These are phyloP conservation scores for Phytophthora cryptogea DNA, from an alignment of 352 stramenopile species.

Conservation along the genomic window DNA sequence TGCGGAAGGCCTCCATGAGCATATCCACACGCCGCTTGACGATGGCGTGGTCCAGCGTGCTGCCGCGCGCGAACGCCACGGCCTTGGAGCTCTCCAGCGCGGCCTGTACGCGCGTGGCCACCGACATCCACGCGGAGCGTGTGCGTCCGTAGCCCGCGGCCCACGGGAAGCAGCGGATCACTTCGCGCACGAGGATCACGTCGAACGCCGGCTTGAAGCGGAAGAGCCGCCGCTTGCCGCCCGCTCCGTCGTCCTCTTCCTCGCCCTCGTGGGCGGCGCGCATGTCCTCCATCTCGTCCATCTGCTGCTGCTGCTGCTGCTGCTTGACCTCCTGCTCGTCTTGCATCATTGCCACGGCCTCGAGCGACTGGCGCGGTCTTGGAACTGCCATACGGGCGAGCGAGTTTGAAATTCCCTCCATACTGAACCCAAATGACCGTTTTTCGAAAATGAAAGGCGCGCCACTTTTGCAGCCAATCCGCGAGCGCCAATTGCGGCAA, in stretches of 20 bases:
- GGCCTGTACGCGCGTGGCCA: constrained; percentile 36
- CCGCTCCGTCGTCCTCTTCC: constrained; percentile 20
- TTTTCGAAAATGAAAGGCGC: too few relatives aligned
- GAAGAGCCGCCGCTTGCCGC: constrained; percentile 41
- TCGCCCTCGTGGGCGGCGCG: constrained; percentile 14
- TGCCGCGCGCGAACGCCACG: constrained; percentile 23
- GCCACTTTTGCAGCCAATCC: too few relatives aligned
- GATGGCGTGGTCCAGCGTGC: constrained; percentile 38
- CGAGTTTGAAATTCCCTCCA: too few relatives aligned
- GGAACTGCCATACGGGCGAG: constrained; percentile 16
- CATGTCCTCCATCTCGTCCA: constrained; percentile 36
- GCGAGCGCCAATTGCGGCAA: too few relatives aligned
- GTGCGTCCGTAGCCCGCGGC: constrained; percentile 46
- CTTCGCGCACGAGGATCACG: constrained; percentile 43
- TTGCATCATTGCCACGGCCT: constrained; percentile 19
- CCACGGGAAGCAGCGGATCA: constrained; percentile 49
- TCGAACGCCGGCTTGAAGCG: constrained; percentile 46
- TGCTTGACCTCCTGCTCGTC: constrained; percentile 21
- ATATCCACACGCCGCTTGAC: constrained; percentile 48
- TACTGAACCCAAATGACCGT: too few relatives aligned
- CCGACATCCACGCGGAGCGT: constrained; percentile 42
- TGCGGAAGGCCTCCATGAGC: constrained; percentile 42
- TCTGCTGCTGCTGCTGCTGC: constrained; percentile 13
- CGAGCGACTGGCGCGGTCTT: constrained; percentile 27
- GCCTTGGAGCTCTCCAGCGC: constrained; percentile 32